Evolutionary conservation across 2,329 filamentous ascomycete species (phyloP).

Genomic region (Cylindrodendrum hubeiense): DNA sequence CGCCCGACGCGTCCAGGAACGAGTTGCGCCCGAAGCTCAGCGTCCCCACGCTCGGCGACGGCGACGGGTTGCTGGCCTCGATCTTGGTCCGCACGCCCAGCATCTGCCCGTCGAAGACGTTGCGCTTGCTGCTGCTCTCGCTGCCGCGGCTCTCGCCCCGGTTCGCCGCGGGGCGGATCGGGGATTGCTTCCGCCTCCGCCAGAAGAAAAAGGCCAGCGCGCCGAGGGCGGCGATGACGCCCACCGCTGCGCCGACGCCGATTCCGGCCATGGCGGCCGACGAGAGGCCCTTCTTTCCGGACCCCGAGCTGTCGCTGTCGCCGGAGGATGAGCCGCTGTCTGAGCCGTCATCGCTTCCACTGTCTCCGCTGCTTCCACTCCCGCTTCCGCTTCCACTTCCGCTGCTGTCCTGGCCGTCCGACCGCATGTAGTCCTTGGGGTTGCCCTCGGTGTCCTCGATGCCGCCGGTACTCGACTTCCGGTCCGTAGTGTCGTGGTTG

Average conservation of each 20-base stretch:
- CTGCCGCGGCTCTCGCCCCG: slow-evolving; percentile 39
- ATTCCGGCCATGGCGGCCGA: slow-evolving; percentile 41
- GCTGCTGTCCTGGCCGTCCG: slow-evolving; percentile 14
- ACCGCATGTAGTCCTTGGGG: slow-evolving; percentile 41
- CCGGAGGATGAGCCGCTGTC: slow-evolving; percentile 5
- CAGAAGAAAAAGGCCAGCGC: slow-evolving; percentile 35
- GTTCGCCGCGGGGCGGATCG: neutral
- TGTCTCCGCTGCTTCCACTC: neutral
- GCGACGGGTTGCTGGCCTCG: slow-evolving; percentile 39
- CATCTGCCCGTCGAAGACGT: slow-evolving; percentile 34
- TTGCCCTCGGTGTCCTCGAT: slow-evolving; percentile 44
- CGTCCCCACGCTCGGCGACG: slow-evolving; percentile 37
- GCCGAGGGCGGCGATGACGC: slow-evolving; percentile 18
- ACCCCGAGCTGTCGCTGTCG: neutral
- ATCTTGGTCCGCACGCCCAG: slow-evolving; percentile 45
- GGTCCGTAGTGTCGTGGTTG: slow-evolving; percentile 41
- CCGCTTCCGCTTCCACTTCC: neutral
- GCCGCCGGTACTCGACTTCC: slow-evolving; percentile 43
- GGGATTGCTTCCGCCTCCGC: slow-evolving; percentile 26
- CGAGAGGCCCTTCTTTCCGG: slow-evolving; percentile 34
- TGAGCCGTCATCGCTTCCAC: slow-evolving; percentile 13
- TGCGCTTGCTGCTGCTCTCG: slow-evolving; percentile 17
- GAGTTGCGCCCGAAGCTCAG: slow-evolving; percentile 44
- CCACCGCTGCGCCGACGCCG: slow-evolving; percentile 33
- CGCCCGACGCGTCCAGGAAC: slow-evolving; percentile 37